A percentile compares a stretch with the other conserved stretches of the same genome.
phyloP scores from a whole-genome alignment of 345 rosid species.

The Salix arbutifolia region DNA sequence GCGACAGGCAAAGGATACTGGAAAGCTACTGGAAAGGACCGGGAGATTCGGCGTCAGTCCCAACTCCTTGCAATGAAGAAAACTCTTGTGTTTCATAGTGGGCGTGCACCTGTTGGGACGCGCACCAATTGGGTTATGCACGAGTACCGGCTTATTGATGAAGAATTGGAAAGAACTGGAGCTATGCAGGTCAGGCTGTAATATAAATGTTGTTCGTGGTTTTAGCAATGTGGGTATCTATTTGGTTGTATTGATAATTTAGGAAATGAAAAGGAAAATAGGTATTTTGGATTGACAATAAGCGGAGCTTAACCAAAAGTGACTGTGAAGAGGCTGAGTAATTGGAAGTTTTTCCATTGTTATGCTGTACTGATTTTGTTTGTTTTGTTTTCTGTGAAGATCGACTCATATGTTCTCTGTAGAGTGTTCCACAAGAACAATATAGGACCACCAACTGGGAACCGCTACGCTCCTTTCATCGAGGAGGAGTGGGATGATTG shows the following conservation, averaged over 20 bases:
- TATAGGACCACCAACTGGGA: conserved; percentile 88
- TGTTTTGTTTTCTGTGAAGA: conserved; percentile 29
- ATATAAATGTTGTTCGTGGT: neutral
- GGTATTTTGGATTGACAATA: conserved; percentile 8
- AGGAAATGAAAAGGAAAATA: neutral
- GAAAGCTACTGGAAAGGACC: conserved; percentile 65
- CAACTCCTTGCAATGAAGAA: conserved; percentile 57
- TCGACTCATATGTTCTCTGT: conserved; percentile 74
- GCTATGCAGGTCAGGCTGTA: conserved; percentile 38
- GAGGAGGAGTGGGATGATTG: conserved; percentile 83
- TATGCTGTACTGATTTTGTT: neutral
- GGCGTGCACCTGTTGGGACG: conserved; percentile 57
- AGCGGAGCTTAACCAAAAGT: neutral
- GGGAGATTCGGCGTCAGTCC: conserved; percentile 32
- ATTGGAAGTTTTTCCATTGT: neutral
- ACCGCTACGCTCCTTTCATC: conserved; percentile 68
- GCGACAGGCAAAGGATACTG: conserved; percentile 64
- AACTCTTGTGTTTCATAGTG: conserved; percentile 57
- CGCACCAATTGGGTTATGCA: conserved; percentile 84
- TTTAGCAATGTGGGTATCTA: neutral
- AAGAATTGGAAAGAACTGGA: conserved; percentile 46
- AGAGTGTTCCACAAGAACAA: conserved; percentile 86
- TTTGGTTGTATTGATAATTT: neutral
- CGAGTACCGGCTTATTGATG: conserved; percentile 61
- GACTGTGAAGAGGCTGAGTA: neutral